Conservation (phyloP, 257 asterid genomes). For the Lavandula angustifolia region DNA sequence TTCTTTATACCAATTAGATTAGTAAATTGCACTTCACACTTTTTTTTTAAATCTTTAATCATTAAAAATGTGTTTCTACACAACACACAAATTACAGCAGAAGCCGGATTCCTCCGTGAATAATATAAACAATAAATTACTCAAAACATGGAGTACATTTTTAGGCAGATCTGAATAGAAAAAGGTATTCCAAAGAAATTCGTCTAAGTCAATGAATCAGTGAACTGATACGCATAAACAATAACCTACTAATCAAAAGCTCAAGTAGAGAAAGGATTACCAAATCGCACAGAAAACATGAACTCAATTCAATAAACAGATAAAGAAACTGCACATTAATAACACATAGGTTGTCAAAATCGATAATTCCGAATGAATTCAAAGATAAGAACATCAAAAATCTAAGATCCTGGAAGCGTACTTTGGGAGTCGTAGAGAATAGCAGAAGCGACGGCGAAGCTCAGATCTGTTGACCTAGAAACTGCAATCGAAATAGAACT, state of each 20-base stretch:
- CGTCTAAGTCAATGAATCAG: no score
- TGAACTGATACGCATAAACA: neutral
- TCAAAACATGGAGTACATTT: no score
- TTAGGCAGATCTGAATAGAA: no score
- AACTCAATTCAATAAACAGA: slow-evolving; percentile 28
- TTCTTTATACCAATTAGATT: neutral
- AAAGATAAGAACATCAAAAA: neutral
- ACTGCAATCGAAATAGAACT: slow-evolving; percentile 4
- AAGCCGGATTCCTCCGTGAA: no score
- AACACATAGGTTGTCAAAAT: neutral
- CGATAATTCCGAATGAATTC: neutral
- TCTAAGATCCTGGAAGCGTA: slow-evolving; percentile 23
- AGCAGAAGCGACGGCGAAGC: slow-evolving; percentile 29
- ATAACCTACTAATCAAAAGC: neutral
- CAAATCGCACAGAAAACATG: neutral
- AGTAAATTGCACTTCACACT: no score
- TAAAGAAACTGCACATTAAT: slow-evolving; percentile 16
- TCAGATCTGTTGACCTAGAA: slow-evolving; percentile 33
- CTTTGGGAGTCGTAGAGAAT: slow-evolving; percentile 30
- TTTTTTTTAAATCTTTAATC: neutral
- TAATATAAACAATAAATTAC: no score
- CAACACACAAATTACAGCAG: no score
- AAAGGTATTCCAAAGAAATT: no score
- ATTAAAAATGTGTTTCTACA: neutral
- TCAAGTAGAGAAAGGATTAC: slow-evolving; percentile 12